Evolutionary conservation across 2,329 filamentous ascomycete genomes (phyloP), one percentile per base, ranked within the genome.

Genomic region (Emmonsiellopsis sp.): DNA sequence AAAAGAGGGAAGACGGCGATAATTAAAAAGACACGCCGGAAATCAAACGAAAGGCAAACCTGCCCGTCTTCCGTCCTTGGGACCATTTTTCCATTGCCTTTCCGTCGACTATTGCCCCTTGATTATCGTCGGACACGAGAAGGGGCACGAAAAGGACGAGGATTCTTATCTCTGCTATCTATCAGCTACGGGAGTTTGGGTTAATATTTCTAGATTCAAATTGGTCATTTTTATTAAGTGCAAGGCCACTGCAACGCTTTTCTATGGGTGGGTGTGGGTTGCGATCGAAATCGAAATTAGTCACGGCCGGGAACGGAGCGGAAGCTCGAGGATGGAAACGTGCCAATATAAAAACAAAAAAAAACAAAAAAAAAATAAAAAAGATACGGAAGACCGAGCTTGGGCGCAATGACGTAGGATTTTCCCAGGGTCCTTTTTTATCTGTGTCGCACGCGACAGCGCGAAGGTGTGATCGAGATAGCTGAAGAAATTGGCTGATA

Each of bases 1-100:
- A 50, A 53, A 49, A 57, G 55, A 55, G 52, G 56, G 56, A 51
- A 54, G 52, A 49, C 48, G 34, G 49, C 42, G 51, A 51, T 55
- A 56, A 54, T 54, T 51, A 48, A 42, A 47, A 51, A 49, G 21
- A 42, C 21, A 8, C 33, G 32, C 13, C 27, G 36, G 31, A 42
- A n/a, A 13, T 8, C 21, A 42, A 17, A 31, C 1, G 7, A 34
- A 42, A 43, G 39, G 34, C 34, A 39, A 48, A 39, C 37, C 21
- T n/a, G 13, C 13, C 13, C 9, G 32, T 14, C 9, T 13, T 17
- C 37, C 45, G 21, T 27, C 10, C n/a, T n/a, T 47, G 21, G 43
- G 33, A 48, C 13, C 17, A 14, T 42, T 13, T 42, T 9, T 39
- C 36, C 14, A 14, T 32, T 34, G 6, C 9, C 32, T 32, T 21